Base-by-base conservation (phyloP, 2,329 filamentous ascomycete species). In the Calonectria multiphialidica region DNA sequence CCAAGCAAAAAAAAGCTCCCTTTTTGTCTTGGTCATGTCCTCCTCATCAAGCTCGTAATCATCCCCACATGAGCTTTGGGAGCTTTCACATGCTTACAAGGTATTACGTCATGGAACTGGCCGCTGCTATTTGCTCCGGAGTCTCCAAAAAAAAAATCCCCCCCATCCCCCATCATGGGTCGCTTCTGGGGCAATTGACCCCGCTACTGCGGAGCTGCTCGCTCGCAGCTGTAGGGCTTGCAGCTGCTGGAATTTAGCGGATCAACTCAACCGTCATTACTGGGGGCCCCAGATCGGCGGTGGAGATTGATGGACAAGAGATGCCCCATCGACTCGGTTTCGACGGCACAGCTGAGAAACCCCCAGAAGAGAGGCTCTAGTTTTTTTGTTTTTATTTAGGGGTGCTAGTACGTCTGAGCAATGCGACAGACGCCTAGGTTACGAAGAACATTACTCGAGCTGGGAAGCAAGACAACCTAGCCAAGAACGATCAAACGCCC, bases 1-100 rank as follows among this genome's bases (percentile, higher is more conserved):
- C 35, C 23, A 16, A 16, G 45, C 28, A 30, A 30, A 30, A 30
- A 30, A 5, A 30, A 30, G 1, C 35, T 55, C 21, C 49, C 18
- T n/a, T 13, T 61, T 25, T 28, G 42, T 70, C 62, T 70, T 45
- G 53, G 50, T 66, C 62, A 66, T 61, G 33, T 23, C 61, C 55
- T 47, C 42, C 55, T 47, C 63, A 61, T 70, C 64, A 49, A 25
- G 62, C 62, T 53, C 21, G 42, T 67, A 25, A 67, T 55, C 45
- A 49, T 45, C 63, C 53, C 68, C 62, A 67, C 68, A 67, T 49
- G 40, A 66, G 62, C 68, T 67, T 33, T 37, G n/a, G 9, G 15
- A 45, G 44, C 55, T 63, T 71, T 71, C 68, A 71, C 68, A 71
- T 71, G 68, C 68, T 70, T 67, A 67, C 68, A 62, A 59, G 61